Evolutionary conservation across 306 rosid species (phyloP).

Genomic region (Vigna trinervia): DNA sequence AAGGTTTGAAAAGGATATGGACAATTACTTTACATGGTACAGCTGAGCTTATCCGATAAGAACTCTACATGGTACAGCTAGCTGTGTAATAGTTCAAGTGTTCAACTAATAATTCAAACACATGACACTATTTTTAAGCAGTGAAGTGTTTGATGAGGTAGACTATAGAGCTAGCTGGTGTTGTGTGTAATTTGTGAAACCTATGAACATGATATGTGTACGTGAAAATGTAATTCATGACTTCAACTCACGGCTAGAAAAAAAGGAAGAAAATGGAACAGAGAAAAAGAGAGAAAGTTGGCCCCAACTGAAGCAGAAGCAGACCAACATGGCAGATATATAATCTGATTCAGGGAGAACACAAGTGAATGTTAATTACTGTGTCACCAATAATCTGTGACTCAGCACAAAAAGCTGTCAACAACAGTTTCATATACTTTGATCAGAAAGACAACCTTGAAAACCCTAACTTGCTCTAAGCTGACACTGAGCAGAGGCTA

Average conservation of each 20-base stretch:
- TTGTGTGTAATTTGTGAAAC: constrained; percentile 2
- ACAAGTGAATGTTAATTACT: constrained; percentile 37
- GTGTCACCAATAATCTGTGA: constrained; percentile 31
- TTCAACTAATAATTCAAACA: constrained; percentile 30
- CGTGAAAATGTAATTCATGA: constrained; percentile 3
- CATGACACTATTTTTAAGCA: constrained; percentile 23
- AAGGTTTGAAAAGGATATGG: constrained; percentile 30
- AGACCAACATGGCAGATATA: constrained; percentile 18
- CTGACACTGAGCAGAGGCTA: constrained; percentile 38
- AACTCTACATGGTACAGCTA: constrained; percentile 13
- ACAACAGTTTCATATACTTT: constrained; percentile 27
- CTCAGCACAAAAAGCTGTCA: constrained; percentile 37
- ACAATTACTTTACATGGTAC: constrained; percentile 8
- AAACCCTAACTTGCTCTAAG: constrained; percentile 47
- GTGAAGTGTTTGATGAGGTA: constrained; percentile 26
- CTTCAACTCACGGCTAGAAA: neutral
- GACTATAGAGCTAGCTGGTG: constrained; percentile 18
- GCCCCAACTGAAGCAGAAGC: constrained; percentile 22
- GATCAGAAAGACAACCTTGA: constrained; percentile 32
- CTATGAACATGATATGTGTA: constrained; percentile 11
- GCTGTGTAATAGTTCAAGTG: constrained; percentile 17
- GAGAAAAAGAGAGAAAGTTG: constrained; percentile 4
- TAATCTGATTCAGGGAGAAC: constrained; percentile 9
- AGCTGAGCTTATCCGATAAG: neutral
- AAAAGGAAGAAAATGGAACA: constrained; percentile 1